Conservation (phyloP, 306 rosid species). For the Morella rubra region DNA sequence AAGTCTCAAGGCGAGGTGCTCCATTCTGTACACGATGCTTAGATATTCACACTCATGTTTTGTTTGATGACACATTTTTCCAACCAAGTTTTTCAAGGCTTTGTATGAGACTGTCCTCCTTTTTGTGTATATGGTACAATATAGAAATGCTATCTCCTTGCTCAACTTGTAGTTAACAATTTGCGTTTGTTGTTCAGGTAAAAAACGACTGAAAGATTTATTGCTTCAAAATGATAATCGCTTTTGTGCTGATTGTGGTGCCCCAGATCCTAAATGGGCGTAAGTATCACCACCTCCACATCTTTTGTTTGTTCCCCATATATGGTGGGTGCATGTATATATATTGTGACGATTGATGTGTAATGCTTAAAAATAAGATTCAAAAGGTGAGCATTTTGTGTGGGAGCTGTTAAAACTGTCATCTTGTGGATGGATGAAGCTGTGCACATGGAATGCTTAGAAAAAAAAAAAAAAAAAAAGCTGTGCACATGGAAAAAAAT, state of each 20-base stretch:
- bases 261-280: slow-evolving; percentile 99
- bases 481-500: background rate
- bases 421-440: slow-evolving; percentile 17
- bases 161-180: slow-evolving; percentile 25
- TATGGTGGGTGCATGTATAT: slow-evolving; percentile 13
- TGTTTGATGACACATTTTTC: background rate
- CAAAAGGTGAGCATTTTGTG: background rate
- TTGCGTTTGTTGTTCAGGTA: slow-evolving; percentile 58
- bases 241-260: slow-evolving; percentile 87
- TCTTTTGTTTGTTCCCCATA: background rate
- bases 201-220: slow-evolving; percentile 70
- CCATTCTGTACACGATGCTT: background rate
- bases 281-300: slow-evolving; percentile 42
- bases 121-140: background rate
- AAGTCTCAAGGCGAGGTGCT: background rate
- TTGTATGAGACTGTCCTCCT: background rate
- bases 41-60: background rate
- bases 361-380: slow-evolving; percentile 6
- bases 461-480: no score
- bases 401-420: slow-evolving; percentile 16
- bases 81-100: background rate
- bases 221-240: slow-evolving; percentile 75
- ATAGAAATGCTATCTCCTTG: slow-evolving; percentile 20
- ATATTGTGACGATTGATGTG: slow-evolving; percentile 15
- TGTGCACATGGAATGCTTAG: background rate